phyloP scores from a whole-genome alignment of 345 rosid genomes.

The Lenwebbia sp. region DNA sequence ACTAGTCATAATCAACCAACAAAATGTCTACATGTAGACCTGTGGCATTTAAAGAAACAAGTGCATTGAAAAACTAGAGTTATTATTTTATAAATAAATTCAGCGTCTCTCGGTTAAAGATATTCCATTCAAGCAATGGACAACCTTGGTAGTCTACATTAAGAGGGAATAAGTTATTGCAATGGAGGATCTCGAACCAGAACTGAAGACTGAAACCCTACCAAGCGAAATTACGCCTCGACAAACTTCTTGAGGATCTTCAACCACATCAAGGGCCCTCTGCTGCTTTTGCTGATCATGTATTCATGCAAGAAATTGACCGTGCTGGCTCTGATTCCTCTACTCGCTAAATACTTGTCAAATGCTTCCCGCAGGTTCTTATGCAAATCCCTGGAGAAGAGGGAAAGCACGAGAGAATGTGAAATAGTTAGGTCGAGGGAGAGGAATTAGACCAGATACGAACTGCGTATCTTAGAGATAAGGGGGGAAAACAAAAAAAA shows the following conservation, averaged over 20 bases:
- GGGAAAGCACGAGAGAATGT: neutral
- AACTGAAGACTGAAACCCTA: neutral
- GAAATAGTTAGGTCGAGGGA: neutral
- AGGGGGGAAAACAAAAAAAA: neutral
- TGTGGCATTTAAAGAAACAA: neutral
- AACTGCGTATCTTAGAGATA: neutral
- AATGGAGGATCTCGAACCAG: neutral
- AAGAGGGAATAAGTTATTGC: too few species aligned
- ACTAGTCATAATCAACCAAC: neutral
- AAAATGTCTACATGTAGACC: neutral
- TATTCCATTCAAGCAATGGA: neutral
- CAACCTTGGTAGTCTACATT: too few species aligned
- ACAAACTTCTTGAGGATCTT: slow-evolving; percentile 57
- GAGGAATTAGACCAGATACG: neutral
- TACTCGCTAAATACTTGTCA: slow-evolving; percentile 61
- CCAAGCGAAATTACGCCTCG: slow-evolving; percentile 13
- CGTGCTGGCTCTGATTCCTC: slow-evolving; percentile 75
- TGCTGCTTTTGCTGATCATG: slow-evolving; percentile 79
- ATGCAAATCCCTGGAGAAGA: slow-evolving; percentile 57
- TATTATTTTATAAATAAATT: neutral
- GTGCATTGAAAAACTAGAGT: neutral
- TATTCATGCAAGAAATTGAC: slow-evolving; percentile 83
- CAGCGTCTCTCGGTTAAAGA: neutral
- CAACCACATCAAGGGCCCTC: slow-evolving; percentile 63
- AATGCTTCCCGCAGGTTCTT: slow-evolving; percentile 74